Percentiles rank a stretch among this genome's conserved stretches.
Conservation (phyloP, 106 monocot genomes). For the Ottelia alismoides region DNA sequence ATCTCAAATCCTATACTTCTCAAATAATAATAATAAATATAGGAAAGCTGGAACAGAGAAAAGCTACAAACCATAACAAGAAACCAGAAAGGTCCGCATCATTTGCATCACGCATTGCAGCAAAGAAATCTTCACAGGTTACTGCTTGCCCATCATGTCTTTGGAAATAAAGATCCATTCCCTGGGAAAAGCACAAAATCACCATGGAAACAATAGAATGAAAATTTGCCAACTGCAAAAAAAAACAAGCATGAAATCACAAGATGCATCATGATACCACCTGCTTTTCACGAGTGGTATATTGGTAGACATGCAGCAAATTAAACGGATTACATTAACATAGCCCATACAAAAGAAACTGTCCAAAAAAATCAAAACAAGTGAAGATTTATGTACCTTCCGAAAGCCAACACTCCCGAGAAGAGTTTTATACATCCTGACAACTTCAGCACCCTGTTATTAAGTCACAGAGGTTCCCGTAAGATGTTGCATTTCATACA, state of each 20-base stretch:
- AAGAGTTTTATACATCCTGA: slow-evolving; percentile 99
- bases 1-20: too few relatives aligned
- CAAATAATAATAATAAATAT: neutral
- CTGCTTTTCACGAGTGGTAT: too few relatives aligned
- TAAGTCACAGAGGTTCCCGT: too few relatives aligned
- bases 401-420: slow-evolving; percentile 86
- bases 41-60: neutral
- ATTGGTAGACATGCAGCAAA: too few relatives aligned
- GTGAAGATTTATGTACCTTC: slow-evolving; percentile 79
- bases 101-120: slow-evolving; percentile 98
- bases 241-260: too few relatives aligned
- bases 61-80: slow-evolving; percentile 47
- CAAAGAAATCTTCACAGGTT: slow-evolving; percentile 97
- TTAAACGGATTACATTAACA: too few relatives aligned
- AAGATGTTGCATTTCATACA: too few relatives aligned
- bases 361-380: too few relatives aligned
- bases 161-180: slow-evolving; percentile 98
- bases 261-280: too few relatives aligned
- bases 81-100: slow-evolving; percentile 74
- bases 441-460: slow-evolving; percentile 93
- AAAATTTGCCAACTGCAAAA: too few relatives aligned
- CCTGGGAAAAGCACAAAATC: slow-evolving; percentile 24
- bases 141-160: slow-evolving; percentile 99
- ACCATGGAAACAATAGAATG: neutral
- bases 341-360: too few relatives aligned